phyloP scores from a whole-genome alignment of 495 filamentous ascomycete genomes.

The Podospora comata region DNA sequence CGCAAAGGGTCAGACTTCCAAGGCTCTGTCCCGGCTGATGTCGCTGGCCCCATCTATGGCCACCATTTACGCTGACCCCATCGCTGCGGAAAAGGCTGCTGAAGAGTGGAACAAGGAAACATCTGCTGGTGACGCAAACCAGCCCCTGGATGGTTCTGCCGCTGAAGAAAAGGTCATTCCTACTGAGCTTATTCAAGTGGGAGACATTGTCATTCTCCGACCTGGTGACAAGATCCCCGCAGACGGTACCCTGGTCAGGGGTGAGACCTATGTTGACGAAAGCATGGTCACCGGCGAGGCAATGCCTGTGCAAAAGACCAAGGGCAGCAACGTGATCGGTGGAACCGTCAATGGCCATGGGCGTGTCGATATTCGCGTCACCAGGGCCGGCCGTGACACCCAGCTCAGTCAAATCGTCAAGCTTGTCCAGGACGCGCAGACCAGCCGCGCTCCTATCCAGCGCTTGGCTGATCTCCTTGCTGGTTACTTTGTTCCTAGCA shows the following conservation, averaged over 20 bases:
- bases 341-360: constrained; percentile 95
- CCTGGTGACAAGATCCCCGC: constrained; percentile 97
- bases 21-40: constrained; percentile 93
- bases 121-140: constrained; percentile 42
- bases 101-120: constrained; percentile 64
- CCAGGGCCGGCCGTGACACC: constrained; percentile 87
- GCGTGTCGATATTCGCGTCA: constrained; percentile 88
- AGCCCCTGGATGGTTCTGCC: constrained; percentile 50
- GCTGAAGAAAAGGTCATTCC: constrained; percentile 80
- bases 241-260: constrained; percentile 80
- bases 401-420: constrained; percentile 98
- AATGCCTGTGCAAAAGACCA: constrained; percentile 83
- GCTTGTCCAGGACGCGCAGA: constrained; percentile 94
- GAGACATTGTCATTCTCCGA: constrained; percentile 86
- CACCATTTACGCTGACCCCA: constrained; percentile 95
- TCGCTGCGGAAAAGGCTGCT: constrained; percentile 84
- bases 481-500: constrained; percentile 90
- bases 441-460: constrained; percentile 90
- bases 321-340: constrained; percentile 78
- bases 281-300: constrained; percentile 99
- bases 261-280: constrained; percentile 92
- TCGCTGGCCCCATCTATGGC: constrained; percentile 94
- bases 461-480: constrained; percentile 86
- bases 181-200: constrained; percentile 91
- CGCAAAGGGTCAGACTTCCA: constrained; percentile 95